Evolutionary conservation across 768 basidiomycete genomes (phyloP).

Genomic region (Infundibulicybe gibba): DNA sequence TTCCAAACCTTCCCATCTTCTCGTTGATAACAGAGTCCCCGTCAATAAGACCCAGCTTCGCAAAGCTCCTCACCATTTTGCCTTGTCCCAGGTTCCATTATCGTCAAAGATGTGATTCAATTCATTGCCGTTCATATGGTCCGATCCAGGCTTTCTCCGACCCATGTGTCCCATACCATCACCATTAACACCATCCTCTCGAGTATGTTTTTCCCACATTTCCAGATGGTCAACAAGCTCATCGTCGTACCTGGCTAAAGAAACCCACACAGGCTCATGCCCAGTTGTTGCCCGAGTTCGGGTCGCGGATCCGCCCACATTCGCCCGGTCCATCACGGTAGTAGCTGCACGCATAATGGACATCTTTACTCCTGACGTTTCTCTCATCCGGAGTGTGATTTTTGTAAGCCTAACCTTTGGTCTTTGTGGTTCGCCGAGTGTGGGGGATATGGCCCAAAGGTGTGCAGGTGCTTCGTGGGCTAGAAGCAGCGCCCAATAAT

Average conservation of each 20-base stretch:
- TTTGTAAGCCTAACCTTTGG: constrained; percentile 54
- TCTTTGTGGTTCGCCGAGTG: constrained; percentile 9
- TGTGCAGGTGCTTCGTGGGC: constrained; percentile 49
- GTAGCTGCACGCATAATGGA: constrained; percentile 57
- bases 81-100: constrained; percentile 58
- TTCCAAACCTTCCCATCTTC: constrained; percentile 27
- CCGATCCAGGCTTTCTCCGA: constrained; percentile 26
- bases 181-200: constrained; percentile 19
- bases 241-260: constrained; percentile 80
- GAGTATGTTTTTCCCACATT: constrained; percentile 54
- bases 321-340: constrained; percentile 43
- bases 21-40: constrained; percentile 25
- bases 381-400: constrained; percentile 58
- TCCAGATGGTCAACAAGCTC: constrained; percentile 60
- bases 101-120: constrained; percentile 42
- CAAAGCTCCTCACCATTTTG: constrained; percentile 81
- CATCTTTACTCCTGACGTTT: constrained; percentile 45
- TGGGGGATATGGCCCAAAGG: constrained; percentile 35
- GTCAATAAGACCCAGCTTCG: constrained; percentile 46
- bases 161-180: constrained; percentile 29
- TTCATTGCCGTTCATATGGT: constrained; percentile 29
- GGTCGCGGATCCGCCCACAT: constrained; percentile 10
- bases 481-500: constrained; percentile 74
- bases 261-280: constrained; percentile 56
- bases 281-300: constrained; percentile 11